Evolutionary conservation across 1,139 yeast genomes (phyloP).

Genomic region (Geotrichum candidum): DNA sequence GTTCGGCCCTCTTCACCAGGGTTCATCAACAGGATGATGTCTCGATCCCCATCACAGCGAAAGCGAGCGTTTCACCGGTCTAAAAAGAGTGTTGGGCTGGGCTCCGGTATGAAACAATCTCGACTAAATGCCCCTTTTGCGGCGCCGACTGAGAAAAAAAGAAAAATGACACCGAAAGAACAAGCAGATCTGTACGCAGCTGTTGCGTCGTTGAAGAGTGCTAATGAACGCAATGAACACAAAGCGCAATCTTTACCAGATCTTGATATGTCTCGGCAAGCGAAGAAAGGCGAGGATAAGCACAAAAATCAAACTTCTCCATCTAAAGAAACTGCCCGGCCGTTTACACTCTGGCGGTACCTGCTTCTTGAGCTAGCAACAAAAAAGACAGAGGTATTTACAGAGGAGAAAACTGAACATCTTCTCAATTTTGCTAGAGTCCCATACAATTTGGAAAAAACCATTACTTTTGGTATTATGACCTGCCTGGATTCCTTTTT

Average conservation of each 20-base stretch:
- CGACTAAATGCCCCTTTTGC: neutral
- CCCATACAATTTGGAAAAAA: conserved; percentile 65
- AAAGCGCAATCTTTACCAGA: neutral
- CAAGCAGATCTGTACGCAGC: conserved; percentile 5
- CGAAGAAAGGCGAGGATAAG: neutral
- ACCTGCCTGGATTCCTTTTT: conserved; percentile 75
- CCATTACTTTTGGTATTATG: conserved; percentile 68
- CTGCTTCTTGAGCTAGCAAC: conserved; percentile 14
- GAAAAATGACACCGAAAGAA: conserved; percentile 4
- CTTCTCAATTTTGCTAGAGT: conserved; percentile 55
- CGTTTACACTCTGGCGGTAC: neutral
- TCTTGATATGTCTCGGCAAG: neutral
- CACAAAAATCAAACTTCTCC: neutral
- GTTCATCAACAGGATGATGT: conserved; percentile 2
- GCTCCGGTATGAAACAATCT: neutral
- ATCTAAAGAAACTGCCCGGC: neutral
- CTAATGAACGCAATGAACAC: neutral
- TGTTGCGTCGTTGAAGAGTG: neutral
- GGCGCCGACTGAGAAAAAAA: conserved; percentile 2
- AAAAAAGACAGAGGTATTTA: conserved; percentile 14
- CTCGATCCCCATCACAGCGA: conserved; percentile 1
- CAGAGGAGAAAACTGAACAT: conserved; percentile 44
- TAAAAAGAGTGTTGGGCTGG: neutral
- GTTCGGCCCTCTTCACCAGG: conserved; percentile 2
- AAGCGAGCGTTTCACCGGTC: neutral